phyloP scores from a whole-genome alignment of 805 yeast genomes.

The Candida taoyuanica region DNA sequence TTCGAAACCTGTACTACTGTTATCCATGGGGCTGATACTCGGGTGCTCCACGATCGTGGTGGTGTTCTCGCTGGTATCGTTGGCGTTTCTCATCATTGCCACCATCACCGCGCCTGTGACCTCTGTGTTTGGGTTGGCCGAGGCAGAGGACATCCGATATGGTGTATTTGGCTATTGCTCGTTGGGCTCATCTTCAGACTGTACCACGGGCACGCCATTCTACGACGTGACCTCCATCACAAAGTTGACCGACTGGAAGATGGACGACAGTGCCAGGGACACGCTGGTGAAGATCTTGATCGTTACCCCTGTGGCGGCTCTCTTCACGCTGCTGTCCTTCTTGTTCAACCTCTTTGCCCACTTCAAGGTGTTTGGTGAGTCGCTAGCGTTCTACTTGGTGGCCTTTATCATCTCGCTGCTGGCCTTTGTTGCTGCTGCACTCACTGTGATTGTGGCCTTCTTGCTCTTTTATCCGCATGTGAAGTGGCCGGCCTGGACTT shows the following conservation, averaged over 20 bases:
- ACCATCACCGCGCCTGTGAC: constrained; percentile 60
- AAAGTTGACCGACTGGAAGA: constrained; percentile 42
- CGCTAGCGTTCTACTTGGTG: constrained; percentile 33
- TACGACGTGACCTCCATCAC: constrained; percentile 29
- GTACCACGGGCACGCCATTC: constrained; percentile 44
- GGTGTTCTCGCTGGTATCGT: constrained; percentile 44
- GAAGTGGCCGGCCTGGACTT: constrained; percentile 69
- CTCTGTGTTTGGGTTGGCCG: constrained; percentile 43
- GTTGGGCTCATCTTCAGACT: constrained; percentile 24
- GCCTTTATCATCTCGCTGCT: constrained; percentile 43
- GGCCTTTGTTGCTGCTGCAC: constrained; percentile 49
- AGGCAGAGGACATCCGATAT: constrained; percentile 41
- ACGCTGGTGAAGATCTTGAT: constrained; percentile 51
- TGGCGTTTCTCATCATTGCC: constrained; percentile 60
- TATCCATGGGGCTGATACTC: constrained; percentile 32
- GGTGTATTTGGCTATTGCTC: constrained; percentile 69
- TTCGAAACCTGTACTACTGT: no score
- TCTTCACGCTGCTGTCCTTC: constrained; percentile 47
- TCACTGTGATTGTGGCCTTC: constrained; percentile 50
- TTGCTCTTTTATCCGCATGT: constrained; percentile 61
- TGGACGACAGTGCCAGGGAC: constrained; percentile 42
- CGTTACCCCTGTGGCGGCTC: constrained; percentile 63
- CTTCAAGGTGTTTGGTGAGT: constrained; percentile 23
- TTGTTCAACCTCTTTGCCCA: constrained; percentile 34
- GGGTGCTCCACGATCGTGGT: constrained; percentile 39